Conservation (phyloP, 2,329 filamentous ascomycete genomes). For the Coniochaeta prunicola region DNA sequence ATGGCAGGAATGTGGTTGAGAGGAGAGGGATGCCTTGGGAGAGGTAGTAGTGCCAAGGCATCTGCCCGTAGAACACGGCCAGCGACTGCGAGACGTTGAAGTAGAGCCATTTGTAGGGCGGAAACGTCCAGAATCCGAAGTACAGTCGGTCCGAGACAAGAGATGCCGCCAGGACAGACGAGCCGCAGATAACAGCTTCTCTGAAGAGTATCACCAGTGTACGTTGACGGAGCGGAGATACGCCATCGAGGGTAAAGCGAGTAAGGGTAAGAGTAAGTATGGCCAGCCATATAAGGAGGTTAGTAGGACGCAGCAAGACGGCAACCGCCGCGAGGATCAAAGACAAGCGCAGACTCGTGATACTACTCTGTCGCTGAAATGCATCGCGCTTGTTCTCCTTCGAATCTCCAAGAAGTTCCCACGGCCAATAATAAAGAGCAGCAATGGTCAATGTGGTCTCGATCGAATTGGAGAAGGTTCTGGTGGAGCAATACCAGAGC, state of each 20-base stretch:
- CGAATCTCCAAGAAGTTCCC: slow-evolving; percentile 54
- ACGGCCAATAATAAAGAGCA: slow-evolving; percentile 81
- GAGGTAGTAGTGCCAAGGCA: slow-evolving; percentile 88
- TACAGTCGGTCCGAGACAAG: slow-evolving; percentile 65
- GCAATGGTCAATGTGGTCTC: slow-evolving; percentile 81
- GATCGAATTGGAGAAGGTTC: slow-evolving; percentile 89
- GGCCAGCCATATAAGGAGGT: slow-evolving; percentile 74
- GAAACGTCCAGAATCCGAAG: slow-evolving; percentile 82
- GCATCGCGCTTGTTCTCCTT: slow-evolving; percentile 31
- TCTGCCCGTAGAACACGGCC: slow-evolving; percentile 86
- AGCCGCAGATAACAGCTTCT: slow-evolving; percentile 59
- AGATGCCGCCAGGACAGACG: slow-evolving; percentile 55
- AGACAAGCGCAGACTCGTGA: slow-evolving; percentile 48
- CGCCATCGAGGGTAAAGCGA: slow-evolving; percentile 24
- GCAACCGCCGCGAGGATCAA: slow-evolving; percentile 73
- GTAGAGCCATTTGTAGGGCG: slow-evolving; percentile 77
- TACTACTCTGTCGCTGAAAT: slow-evolving; percentile 11
- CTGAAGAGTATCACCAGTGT: slow-evolving; percentile 46
- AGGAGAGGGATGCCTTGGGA: slow-evolving; percentile 84
- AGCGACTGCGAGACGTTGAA: slow-evolving; percentile 87
- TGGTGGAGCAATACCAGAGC: slow-evolving; percentile 93
- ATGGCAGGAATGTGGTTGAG: slow-evolving; percentile 76
- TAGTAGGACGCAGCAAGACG: slow-evolving; percentile 83
- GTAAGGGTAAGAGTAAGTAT: slow-evolving; percentile 47
- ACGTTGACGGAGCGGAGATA: slow-evolving; percentile 34